Base-by-base conservation (phyloP, 2,329 filamentous ascomycete species). In the Coniella vitis region DNA sequence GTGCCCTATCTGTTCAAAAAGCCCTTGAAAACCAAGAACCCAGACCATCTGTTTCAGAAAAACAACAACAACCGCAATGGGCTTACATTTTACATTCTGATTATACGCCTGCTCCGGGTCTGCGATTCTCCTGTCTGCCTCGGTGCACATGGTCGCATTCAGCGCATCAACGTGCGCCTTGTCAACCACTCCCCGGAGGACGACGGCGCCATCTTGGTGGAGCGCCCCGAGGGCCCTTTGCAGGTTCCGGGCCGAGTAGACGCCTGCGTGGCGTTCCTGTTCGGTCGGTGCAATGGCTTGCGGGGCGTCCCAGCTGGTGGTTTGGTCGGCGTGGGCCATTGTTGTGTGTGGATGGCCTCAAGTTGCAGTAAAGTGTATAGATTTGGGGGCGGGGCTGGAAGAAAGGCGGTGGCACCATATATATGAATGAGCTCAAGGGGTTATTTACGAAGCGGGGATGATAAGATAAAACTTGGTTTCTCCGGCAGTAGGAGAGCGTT, bases 121-220 rank as follows among this genome's bases (percentile, higher is more conserved):
- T 1, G 45, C 25, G 2, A 59, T 48, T n/a, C 34, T 53, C 21
- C 21, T 31, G 4, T 57, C 53, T 7, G 56, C 57, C 4, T 61
- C 57, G 2, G 34, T 39, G 32, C 48, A 51, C 58, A 59, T 61
- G 20, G 36, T 38, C 4, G 19, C 16, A 20, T 55, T 56, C 20
- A 61, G 21, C 12, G 52, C 42, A 19, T 59, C 56, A 37, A 61
- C 42, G 31, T 56, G 49, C 0, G 48, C 47, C 10, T 52, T 43
- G 19, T 54, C 43, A 13, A 61, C 48, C 21, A 61, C 56, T 22
- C 47, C 53, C 25, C 51, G 55, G 25, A 61, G 45, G 3, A 61
- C 56, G 3, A 59, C 57, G 2, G 60, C 45, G 3, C 59, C 59
- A 42, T 61, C 59, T 20, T 53, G 55, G 38, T 59, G 52, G 35